A percentile compares a stretch with the other conserved stretches of the same genome.
phyloP scores from a whole-genome alignment of 192 early-diverging fungal species.

The Backusella sp. region DNA sequence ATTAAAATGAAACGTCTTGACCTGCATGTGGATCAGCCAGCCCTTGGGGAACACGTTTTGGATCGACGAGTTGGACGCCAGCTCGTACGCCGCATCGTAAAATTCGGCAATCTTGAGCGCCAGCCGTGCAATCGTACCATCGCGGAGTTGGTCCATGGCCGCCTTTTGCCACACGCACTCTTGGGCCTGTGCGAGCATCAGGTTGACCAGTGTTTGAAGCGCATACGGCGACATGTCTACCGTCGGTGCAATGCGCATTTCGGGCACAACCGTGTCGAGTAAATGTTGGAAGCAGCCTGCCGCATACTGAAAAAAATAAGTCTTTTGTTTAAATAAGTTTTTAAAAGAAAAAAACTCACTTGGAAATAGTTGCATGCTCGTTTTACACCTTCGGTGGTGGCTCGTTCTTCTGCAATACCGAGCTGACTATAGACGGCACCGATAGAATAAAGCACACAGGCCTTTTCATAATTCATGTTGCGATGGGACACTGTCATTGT shows the following conservation, averaged over 20 bases:
- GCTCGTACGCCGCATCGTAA: constrained; percentile 69
- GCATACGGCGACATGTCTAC: constrained; percentile 68
- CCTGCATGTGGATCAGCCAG: constrained; percentile 74
- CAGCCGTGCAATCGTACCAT: constrained; percentile 73
- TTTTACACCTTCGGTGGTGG: constrained; percentile 74
- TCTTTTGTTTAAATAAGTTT: too few relatives aligned
- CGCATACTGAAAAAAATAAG: constrained; percentile 50
- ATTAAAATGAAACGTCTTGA: constrained; percentile 71
- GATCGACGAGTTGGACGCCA: constrained; percentile 56
- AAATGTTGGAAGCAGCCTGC: constrained; percentile 76
- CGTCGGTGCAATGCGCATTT: constrained; percentile 63
- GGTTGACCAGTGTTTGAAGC: constrained; percentile 63
- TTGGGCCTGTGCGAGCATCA: constrained; percentile 95
- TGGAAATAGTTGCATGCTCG: constrained; percentile 78
- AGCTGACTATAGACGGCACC: constrained; percentile 84
- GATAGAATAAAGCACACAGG: constrained; percentile 82
- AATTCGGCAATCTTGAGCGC: constrained; percentile 71
- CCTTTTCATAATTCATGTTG: constrained; percentile 83
- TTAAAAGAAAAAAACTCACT: constrained; percentile 33
- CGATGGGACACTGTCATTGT: constrained; percentile 51
- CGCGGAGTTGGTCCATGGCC: constrained; percentile 76
- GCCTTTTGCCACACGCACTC: constrained; percentile 92
- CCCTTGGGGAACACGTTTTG: constrained; percentile 49
- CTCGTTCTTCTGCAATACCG: constrained; percentile 65
- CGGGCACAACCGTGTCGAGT: constrained; percentile 55